Base-by-base conservation (phyloP, 495 filamentous ascomycete genomes). In the Rhizodiscina lignyota region DNA sequence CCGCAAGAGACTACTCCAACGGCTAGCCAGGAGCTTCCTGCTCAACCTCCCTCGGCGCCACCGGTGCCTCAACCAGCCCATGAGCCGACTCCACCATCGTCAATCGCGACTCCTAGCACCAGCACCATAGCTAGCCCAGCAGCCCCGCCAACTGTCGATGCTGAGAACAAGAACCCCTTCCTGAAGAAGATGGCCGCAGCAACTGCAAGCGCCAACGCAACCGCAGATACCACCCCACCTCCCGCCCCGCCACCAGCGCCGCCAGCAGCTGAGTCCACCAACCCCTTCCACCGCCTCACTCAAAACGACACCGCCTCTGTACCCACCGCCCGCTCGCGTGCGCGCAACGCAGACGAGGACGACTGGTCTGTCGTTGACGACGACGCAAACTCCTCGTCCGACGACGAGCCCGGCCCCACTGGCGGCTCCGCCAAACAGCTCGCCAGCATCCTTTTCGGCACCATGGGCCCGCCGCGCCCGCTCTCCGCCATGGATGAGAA, bases 381-480 rank as follows among this genome's bases (percentile, higher is more conserved):
- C 11, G 83, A 83, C 31, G 70, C 74, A 45, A 79, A 83, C 16
- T 39, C 50, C 24, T 56, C 55, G 4, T 64, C 61, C 37, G 73
- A 79, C 30, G 70, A 75, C 13, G 80, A 83, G 24, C 74, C 74
- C 10, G 73, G 80, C 8, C n/a, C n/a, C n/a, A 76, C 71, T 31
- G 81, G 80, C 20, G 72, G 76, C 36, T 84, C 75, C 42, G 87
- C 89, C 30, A 87, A 86, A 41, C 79, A 91, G 39, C 74, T 97
- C 22, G 89, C 89, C 13, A 85, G 79, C 23, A 89, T 61, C 40
- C 70, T 97, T 21, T 96, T 97, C 56, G 86, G 89, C 37, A 92
- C 87, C 34, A 97, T 97, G 89, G 89, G 69, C 6, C 89, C 89
- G 28, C 89, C 89, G 16, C 74, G 87, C 34, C 84, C 91, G 22